phyloP scores from a whole-genome alignment of 345 rosid species.

The Salix koriyanagi region DNA sequence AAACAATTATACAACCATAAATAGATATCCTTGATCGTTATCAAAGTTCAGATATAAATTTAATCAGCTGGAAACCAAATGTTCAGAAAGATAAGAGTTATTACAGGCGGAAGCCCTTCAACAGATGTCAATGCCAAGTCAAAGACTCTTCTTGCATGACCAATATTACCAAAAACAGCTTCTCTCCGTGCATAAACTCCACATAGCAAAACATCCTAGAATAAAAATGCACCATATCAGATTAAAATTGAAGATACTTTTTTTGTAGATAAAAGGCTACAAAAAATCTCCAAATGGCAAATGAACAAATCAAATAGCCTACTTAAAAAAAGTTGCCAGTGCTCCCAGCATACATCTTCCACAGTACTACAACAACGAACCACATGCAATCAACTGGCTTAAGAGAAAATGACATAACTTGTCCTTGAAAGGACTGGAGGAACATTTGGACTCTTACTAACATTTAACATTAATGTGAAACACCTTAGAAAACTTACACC shows the following conservation, averaged over 20 bases:
- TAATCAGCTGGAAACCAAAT: not conserved
- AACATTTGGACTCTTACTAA: too few relatives aligned
- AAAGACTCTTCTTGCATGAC: slow-evolving; percentile 80
- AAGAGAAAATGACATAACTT: not conserved
- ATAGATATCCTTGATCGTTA: too few relatives aligned
- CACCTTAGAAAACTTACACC: not conserved
- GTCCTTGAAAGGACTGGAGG: too few relatives aligned
- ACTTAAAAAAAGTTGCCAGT: not conserved
- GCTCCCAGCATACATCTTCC: not conserved
- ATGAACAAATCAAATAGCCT: not conserved
- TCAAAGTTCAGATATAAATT: not conserved
- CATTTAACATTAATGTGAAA: too few relatives aligned
- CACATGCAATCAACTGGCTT: not conserved
- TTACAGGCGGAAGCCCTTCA: slow-evolving; percentile 69
- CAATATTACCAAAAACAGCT: slow-evolving; percentile 75
- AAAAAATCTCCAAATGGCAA: not conserved
- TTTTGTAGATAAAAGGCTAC: not conserved
- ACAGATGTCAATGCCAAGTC: slow-evolving; percentile 90
- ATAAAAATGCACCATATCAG: slow-evolving; percentile 14
- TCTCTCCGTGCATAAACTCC: slow-evolving; percentile 95
- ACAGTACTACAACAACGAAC: not conserved
- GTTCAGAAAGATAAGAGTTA: slow-evolving; percentile 9
- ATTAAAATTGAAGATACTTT: not conserved
- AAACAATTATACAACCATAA: not conserved
- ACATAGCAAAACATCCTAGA: slow-evolving; percentile 79